Conservation (phyloP, 371 early-diverging fungal species). For the Apophysomyces sp. region DNA sequence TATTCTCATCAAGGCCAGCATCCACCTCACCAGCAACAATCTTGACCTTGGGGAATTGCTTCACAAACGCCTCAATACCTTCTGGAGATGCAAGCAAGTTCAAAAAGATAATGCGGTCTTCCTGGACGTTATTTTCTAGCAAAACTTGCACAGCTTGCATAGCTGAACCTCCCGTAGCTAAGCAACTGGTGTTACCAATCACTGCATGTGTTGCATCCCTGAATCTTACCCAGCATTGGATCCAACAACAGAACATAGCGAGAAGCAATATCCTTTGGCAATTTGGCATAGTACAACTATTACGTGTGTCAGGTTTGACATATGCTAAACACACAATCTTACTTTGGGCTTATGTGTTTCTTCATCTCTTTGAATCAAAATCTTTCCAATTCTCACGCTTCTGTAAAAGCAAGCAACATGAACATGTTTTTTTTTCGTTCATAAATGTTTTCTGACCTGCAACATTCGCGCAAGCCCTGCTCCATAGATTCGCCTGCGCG, state of each 20-base stretch:
- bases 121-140: conserved; percentile 80
- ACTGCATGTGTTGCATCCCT: not conserved
- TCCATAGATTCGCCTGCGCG: conserved; percentile 95
- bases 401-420: conserved; percentile 21
- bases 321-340: conserved; percentile 1
- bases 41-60: conserved; percentile 76
- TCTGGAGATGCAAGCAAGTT: conserved; percentile 83
- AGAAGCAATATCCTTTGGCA: conserved; percentile 83
- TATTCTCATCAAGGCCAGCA: conserved; percentile 74
- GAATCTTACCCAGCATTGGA: conserved; percentile 83
- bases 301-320: not conserved
- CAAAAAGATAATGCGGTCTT: conserved; percentile 83
- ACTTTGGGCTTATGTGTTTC: conserved; percentile 87
- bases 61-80: conserved; percentile 77
- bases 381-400: conserved; percentile 91
- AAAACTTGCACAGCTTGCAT: conserved; percentile 90
- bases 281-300: conserved; percentile 87
- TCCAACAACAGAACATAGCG: conserved; percentile 88
- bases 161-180: conserved; percentile 94
- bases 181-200: not conserved
- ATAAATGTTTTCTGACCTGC: conserved; percentile 50
- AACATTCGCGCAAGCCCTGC: conserved; percentile 89
- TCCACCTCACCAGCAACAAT: conserved; percentile 88
- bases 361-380: conserved; percentile 93
- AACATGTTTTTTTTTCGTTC: not conserved